Evolutionary conservation across 169 alveolate species (phyloP).

Genomic region (Eimeria brunetti): DNA sequence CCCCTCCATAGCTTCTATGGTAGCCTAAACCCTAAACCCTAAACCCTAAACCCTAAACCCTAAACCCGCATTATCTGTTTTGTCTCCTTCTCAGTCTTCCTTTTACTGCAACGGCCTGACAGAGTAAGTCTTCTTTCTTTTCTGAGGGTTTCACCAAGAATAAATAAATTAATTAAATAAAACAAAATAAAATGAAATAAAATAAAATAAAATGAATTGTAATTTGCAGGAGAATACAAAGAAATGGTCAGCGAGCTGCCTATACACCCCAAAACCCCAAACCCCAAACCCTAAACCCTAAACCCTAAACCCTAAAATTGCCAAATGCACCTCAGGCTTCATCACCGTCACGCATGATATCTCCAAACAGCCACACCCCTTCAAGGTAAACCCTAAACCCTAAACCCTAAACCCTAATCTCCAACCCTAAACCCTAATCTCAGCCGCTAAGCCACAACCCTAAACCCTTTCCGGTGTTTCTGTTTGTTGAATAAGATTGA

Average conservation of each 20-base stretch:
- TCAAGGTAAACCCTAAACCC: background rate
- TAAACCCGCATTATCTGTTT: background rate
- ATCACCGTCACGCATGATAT: background rate
- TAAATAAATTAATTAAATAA: background rate
- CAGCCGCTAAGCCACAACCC: no score
- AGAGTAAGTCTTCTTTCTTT: background rate
- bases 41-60: slow-evolving; percentile 13
- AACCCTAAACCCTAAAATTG: background rate
- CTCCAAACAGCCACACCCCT: background rate
- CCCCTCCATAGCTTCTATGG: slow-evolving; percentile 36
- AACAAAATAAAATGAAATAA: no score
- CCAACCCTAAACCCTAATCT: background rate
- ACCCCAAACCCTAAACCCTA: background rate
- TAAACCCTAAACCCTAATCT: background rate
- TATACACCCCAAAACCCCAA: background rate
- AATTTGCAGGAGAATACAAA: background rate
- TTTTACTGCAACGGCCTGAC: slow-evolving; percentile 52
- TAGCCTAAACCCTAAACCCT: slow-evolving; percentile 10
- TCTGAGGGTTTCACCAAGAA: background rate
- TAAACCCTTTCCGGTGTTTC: no score
- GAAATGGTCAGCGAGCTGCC: background rate
- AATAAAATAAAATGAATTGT: background rate
- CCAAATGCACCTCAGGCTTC: slow-evolving; percentile 9
- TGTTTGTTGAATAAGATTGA: no score
- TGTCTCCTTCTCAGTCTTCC: background rate